These are phyloP conservation scores for Rhodotorula toruloides DNA, from an alignment of 768 basidiomycete genomes.

Conservation along the genomic window DNA sequence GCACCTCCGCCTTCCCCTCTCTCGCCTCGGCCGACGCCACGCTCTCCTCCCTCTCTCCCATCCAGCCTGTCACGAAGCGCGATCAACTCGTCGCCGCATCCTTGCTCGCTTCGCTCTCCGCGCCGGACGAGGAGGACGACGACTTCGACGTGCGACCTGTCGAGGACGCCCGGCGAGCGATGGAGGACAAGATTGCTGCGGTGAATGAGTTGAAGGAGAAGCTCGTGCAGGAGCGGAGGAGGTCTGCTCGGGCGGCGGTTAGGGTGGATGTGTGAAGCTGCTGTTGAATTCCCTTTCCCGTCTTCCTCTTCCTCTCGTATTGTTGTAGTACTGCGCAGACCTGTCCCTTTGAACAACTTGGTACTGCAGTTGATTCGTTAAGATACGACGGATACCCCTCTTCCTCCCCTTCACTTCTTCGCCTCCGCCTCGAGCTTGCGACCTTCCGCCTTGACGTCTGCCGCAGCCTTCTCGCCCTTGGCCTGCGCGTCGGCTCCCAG, in stretches of 20 bases:
- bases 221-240: slow-evolving; percentile 2
- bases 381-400: background rate
- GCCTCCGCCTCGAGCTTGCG: background rate
- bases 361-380: background rate
- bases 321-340: slow-evolving; percentile 13
- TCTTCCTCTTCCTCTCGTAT: slow-evolving; percentile 3
- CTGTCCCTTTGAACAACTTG: background rate
- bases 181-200: slow-evolving; percentile 11
- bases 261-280: slow-evolving; percentile 3
- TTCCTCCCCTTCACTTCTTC: background rate
- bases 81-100: slow-evolving; percentile 33
- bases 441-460: background rate
- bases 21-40: background rate
- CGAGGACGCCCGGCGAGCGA: background rate
- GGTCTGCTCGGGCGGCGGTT: background rate
- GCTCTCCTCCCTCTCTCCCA: slow-evolving; percentile 1
- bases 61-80: slow-evolving; percentile 10
- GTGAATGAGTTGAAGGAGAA: slow-evolving; percentile 14
- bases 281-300: background rate
- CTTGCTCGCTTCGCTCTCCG: slow-evolving; percentile 7
- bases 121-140: slow-evolving; percentile 3
- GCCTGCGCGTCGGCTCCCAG: slow-evolving; percentile 38
- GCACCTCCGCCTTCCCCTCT: slow-evolving; percentile 34
- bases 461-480: slow-evolving; percentile 27
- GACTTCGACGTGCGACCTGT: background rate